These are phyloP conservation scores for Podochytrium sp. DNA, from an alignment of 192 early-diverging fungal genomes.

Conservation along the genomic window DNA sequence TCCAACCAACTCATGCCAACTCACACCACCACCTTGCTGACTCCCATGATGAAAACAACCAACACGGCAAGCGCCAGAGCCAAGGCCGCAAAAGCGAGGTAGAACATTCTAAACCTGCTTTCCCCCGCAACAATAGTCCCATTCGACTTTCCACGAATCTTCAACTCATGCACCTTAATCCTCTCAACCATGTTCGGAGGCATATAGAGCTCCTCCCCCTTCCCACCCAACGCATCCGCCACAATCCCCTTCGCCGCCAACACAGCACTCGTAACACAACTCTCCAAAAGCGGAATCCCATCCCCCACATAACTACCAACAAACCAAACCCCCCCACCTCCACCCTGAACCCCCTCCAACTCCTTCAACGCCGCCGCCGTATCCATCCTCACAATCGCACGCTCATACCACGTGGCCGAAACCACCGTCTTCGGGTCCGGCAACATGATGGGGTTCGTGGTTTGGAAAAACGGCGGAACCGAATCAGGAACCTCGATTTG, in stretches of 20 bases:
- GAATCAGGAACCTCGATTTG: constrained; percentile 24
- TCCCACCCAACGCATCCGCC: background rate
- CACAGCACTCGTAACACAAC: constrained; percentile 55
- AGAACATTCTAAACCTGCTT: background rate
- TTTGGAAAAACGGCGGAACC: constrained; percentile 43
- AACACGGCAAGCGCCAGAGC: background rate
- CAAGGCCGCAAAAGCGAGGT: constrained; percentile 14
- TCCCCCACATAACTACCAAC: constrained; percentile 53
- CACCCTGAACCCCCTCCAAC: constrained; percentile 43
- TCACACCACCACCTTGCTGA: no score
- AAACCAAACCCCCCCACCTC: constrained; percentile 46
- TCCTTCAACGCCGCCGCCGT: constrained; percentile 32
- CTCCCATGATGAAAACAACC: no score
- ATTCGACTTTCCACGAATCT: background rate
- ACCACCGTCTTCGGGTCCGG: constrained; percentile 38
- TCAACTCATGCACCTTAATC: background rate
- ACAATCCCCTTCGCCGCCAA: constrained; percentile 38
- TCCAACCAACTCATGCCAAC: no score
- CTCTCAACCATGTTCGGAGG: constrained; percentile 17
- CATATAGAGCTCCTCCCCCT: constrained; percentile 1
- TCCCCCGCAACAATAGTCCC: background rate
- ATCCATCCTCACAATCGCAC: constrained; percentile 44
- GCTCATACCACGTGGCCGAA: constrained; percentile 48
- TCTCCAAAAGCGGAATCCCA: constrained; percentile 58
- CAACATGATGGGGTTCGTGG: constrained; percentile 50